phyloP scores from a whole-genome alignment of 805 yeast genomes.

The Candida sphagnicola region DNA sequence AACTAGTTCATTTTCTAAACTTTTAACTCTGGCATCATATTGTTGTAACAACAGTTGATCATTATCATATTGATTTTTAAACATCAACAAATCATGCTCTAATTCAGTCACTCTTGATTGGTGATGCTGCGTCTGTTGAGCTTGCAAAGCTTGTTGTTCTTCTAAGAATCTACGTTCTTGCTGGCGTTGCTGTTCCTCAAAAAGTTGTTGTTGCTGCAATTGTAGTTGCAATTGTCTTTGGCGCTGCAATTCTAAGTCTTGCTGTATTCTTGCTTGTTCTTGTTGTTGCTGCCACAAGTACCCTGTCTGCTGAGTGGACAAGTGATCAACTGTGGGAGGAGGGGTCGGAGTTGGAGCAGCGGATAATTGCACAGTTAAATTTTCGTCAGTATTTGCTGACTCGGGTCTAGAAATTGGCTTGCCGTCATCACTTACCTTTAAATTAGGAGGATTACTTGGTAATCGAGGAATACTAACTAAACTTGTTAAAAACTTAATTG shows the following conservation, averaged over 20 bases:
- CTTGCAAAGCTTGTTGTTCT: conserved; percentile 64
- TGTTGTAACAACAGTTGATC: conserved; percentile 82
- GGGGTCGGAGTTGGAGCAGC: conserved; percentile 32
- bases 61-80: conserved; percentile 79
- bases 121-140: conserved; percentile 68
- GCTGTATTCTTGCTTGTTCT: conserved; percentile 58
- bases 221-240: conserved; percentile 66
- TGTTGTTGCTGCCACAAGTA: conserved; percentile 48
- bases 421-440: conserved; percentile 45
- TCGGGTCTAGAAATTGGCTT: conserved; percentile 29
- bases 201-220: conserved; percentile 64
- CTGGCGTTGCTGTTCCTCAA: conserved; percentile 70
- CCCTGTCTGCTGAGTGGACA: conserved; percentile 53
- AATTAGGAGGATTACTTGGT: conserved; percentile 56
- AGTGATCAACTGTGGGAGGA: conserved; percentile 33
- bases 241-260: conserved; percentile 61
- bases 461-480: conserved; percentile 76
- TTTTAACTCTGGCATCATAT: conserved; percentile 80
- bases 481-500: conserved; percentile 75
- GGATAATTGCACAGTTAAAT: conserved; percentile 39
- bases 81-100: conserved; percentile 72
- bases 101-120: conserved; percentile 77
- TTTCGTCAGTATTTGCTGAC: conserved; percentile 18
- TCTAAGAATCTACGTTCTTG: conserved; percentile 65
- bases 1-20: conserved; percentile 68